Conservation (phyloP, 169 alveolate species). For the Plasmodium coatneyi region DNA sequence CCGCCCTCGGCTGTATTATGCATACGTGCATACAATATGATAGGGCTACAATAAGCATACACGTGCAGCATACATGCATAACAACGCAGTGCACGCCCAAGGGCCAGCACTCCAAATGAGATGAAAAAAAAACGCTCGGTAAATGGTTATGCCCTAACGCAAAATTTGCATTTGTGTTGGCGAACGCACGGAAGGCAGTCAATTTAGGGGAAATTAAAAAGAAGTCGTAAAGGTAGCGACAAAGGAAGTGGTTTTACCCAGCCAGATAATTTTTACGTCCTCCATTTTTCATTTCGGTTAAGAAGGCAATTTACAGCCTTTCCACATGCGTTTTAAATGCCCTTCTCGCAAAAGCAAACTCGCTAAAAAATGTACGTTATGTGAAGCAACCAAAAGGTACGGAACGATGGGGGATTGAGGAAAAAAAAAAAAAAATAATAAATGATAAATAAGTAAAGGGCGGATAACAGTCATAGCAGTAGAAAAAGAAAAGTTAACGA, state of each 20-base stretch:
- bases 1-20: not conserved
- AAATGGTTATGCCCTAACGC: not conserved
- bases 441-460: not conserved
- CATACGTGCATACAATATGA: not conserved
- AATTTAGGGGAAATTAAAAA: not conserved
- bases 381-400: not conserved
- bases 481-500: not conserved
- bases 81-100: not conserved
- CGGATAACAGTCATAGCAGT: not conserved
- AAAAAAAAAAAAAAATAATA: not conserved
- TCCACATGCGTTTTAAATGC: not conserved
- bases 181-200: not conserved
- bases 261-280: not conserved
- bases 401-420: not conserved
- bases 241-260: not conserved
- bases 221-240: not conserved
- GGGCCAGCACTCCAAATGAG: not conserved
- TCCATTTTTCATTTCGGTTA: not conserved
- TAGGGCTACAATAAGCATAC: not conserved
- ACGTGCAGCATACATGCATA: not conserved
- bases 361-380: not conserved
- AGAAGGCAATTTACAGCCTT: not conserved
- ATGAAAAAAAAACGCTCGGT: not conserved
- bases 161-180: not conserved
- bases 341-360: not conserved